Percentiles rank a stretch among this genome's conserved stretches.
Evolutionary conservation across 1,139 yeast species (phyloP).

Genomic region (Blastobotrys serpentis): DNA sequence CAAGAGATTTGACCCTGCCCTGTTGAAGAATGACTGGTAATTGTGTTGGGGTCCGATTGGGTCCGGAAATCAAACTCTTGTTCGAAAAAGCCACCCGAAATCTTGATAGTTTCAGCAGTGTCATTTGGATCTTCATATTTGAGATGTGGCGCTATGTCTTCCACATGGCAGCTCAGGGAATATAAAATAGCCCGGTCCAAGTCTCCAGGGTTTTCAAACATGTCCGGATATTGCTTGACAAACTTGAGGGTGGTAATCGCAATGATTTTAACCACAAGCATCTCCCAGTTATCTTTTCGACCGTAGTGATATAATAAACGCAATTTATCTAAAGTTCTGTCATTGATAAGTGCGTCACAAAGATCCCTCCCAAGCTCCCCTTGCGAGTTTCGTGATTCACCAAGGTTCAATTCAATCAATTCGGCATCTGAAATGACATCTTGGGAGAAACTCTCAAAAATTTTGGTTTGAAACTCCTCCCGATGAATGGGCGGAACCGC

Average conservation of each 20-base stretch:
- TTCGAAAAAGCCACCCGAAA: conserved; percentile 24
- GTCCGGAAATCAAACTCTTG: conserved; percentile 25
- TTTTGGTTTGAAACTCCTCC: background rate
- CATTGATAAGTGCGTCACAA: conserved; percentile 8
- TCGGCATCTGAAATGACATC: background rate
- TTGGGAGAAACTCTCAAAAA: background rate
- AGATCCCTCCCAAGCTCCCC: conserved; percentile 13
- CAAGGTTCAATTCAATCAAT: background rate
- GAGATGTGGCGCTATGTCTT: background rate
- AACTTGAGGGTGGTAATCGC: conserved; percentile 19
- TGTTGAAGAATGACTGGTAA: background rate
- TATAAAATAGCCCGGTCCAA: conserved; percentile 23
- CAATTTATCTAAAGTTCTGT: conserved; percentile 12
- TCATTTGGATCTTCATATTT: background rate
- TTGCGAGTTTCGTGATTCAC: background rate
- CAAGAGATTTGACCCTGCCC: conserved; percentile 17
- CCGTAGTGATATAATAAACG: conserved; percentile 23
- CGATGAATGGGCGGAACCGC: conserved; percentile 14
- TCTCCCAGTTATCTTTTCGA: conserved; percentile 11
- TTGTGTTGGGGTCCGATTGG: background rate
- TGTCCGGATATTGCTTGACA: conserved; percentile 12
- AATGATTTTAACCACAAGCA: conserved; percentile 15
- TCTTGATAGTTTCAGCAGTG: conserved; percentile 8
- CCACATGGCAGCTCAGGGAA: conserved; percentile 12
- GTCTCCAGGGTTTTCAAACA: conserved; percentile 6